Base-by-base conservation (phyloP, 108 stramenopile species). In the Thalassiosira profunda region DNA sequence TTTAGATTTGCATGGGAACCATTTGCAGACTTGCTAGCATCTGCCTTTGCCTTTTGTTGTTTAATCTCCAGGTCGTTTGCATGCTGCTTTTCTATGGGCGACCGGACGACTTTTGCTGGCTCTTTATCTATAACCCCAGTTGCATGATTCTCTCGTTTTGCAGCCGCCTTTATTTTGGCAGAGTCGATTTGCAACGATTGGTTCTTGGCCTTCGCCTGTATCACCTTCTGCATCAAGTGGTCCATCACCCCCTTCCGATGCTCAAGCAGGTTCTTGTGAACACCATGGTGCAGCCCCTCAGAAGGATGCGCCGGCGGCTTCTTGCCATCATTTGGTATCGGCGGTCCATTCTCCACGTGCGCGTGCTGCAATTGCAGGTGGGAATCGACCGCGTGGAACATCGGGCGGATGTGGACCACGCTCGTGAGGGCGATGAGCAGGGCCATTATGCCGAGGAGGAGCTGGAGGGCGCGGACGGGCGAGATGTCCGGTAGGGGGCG, bases 251-350 rank as follows among this genome's bases (percentile, higher is more conserved):
- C 44, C 20, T 67, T 36, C 5, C 21, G 29, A 55, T 76, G 75
- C 17, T 53, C 49, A 29, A 63, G 34, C 0, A 76, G 24, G 44
- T 76, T 76, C 36, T 62, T 51, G 25, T 76, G 75, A 28, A 76
- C 75, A 9, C 75, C 75, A 29, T 76, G 62, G 21, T 65, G 57
- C 57, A 74, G 40, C 2, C 41, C 64, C 11, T 24, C 30, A 29
- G 2, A 56, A 14, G 25, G 21, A 37, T 11, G 29, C 25, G 15
- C 51, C 38, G n/a, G 37, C 23, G 37, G 44, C 33, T 5, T 20
- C 56, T 52, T 52, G 15, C 33, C 29, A 52, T 24, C 35, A n/a
- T 49, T 21, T 45, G 56, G 23, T 6, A 63, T 54, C n/a, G 60
- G 35, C 4, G 67, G 56, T 18, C 28, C 53, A 43, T 67, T 67